These are phyloP conservation scores for Agapanthus africanus DNA, from an alignment of 106 monocot genomes.

Conservation along the genomic window DNA sequence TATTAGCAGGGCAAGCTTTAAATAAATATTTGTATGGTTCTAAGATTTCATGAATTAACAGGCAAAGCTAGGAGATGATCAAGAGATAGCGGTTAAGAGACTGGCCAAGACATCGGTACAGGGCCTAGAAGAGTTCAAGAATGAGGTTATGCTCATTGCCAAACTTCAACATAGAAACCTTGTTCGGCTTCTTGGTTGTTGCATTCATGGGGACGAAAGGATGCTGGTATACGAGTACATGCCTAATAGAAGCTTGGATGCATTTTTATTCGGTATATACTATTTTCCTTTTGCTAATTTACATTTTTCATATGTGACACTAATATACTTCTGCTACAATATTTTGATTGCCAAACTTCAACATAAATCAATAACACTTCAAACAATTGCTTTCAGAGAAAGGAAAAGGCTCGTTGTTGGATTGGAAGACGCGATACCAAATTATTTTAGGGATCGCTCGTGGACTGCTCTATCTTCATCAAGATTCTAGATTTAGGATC, in stretches of 20 bases:
- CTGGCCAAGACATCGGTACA: slow-evolving; percentile 7
- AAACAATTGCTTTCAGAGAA: not conserved
- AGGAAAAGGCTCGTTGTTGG: not conserved
- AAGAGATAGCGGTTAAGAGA: slow-evolving; percentile 20
- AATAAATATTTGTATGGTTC: no score
- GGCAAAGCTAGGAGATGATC: slow-evolving; percentile 10
- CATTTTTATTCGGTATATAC: slow-evolving; percentile 9
- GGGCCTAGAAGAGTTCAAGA: slow-evolving; percentile 12
- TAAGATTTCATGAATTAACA: no score
- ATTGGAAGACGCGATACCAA: not conserved
- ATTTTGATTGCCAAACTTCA: no score
- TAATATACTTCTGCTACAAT: no score
- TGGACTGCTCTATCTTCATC: slow-evolving; percentile 9
- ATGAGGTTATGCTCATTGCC: slow-evolving; percentile 11
- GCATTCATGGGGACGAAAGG: slow-evolving; percentile 14
- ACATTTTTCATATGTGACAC: not conserved
- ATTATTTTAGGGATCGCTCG: slow-evolving; percentile 1
- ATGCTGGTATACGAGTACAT: slow-evolving; percentile 16
- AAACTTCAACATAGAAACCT: slow-evolving; percentile 18
- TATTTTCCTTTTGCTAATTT: not conserved
- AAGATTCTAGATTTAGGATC: not conserved
- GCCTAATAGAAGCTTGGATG: slow-evolving; percentile 14
- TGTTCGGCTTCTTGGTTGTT: slow-evolving; percentile 15
- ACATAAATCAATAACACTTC: no score
- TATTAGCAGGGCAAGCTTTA: no score